These are phyloP conservation scores for Naganishia cerealis DNA, from an alignment of 1,284 basidiomycete genomes.

Conservation along the genomic window DNA sequence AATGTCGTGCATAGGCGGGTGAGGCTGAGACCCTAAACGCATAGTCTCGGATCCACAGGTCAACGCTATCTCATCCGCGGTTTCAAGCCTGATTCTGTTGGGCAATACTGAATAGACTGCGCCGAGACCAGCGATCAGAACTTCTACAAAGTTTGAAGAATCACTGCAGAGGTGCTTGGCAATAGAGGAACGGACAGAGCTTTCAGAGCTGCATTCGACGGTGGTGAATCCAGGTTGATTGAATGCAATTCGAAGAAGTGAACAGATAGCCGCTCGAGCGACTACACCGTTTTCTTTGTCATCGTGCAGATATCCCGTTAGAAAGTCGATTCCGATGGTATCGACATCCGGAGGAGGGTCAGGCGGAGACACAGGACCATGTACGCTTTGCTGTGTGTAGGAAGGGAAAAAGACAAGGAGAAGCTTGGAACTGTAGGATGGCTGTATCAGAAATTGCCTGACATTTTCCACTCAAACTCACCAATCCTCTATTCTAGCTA, in stretches of 20 bases:
- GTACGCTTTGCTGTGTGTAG: background rate
- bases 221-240: background rate
- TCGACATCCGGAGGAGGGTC: background rate
- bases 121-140: slow-evolving; percentile 87
- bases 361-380: too few species aligned
- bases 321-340: background rate
- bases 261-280: background rate
- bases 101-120: slow-evolving; percentile 91
- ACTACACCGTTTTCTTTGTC: background rate
- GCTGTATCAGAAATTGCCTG: background rate
- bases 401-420: background rate
- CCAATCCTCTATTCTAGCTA: background rate
- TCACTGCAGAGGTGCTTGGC: slow-evolving; percentile 1
- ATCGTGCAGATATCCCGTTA: slow-evolving; percentile 9
- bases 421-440: slow-evolving; percentile 4
- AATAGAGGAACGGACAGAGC: background rate
- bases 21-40: slow-evolving; percentile 5
- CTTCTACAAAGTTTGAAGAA: slow-evolving; percentile 79
- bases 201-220: background rate
- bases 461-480: background rate
- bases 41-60: slow-evolving; percentile 46
- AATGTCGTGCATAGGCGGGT: background rate
- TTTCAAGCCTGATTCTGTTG: slow-evolving; percentile 65
- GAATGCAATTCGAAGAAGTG: slow-evolving; percentile 7
- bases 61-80: slow-evolving; percentile 47